Evolutionary conservation across 2,329 filamentous ascomycete species (phyloP), one percentile per base, ranked within the genome.

Genomic region (Sporothrix pseudoabietina): DNA sequence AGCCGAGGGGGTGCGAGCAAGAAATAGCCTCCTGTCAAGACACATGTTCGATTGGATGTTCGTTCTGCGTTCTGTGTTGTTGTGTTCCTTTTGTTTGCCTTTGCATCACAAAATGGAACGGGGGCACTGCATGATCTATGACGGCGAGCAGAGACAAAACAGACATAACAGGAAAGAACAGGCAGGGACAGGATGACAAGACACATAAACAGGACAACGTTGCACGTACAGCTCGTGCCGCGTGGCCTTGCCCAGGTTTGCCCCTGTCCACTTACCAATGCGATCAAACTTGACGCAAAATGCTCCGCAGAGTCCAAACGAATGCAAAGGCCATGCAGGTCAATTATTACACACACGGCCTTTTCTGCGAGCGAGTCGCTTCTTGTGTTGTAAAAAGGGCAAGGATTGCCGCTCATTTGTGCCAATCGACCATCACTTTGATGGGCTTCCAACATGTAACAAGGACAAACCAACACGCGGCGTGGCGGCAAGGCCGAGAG

Each of bases 281-380:
- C 6, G 14, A 49, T 49, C 44, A 12, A 0, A 19, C 8, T 6
- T 41, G 35, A n/a, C n/a, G 32, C 35, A 63, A 19, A 66, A 66
- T 44, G 2, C 26, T 26, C 26, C 26, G 26, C 2, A 47, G 35
- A 47, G 39, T 30, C n/a, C 22, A 66, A 47, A 47, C 39, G 22
- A 66, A 47, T 66, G 61, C 61, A 66, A 47, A 39, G 8, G 19
- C 22, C 61, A 41, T 61, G 57, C 14, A 61, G 16, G 14, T n/a
- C 35, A 39, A 44, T 47, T 66, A 47, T 47, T 47, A 47, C 30
- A 39, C 61, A 66, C 19, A 39, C 39, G 22, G 39, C 16, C 4
- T 41, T 10, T 32, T 66, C n/a, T 55, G n/a, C n/a, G 52, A 55
- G 52, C 14, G 4, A 14, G 44, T 14, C n/a, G 14, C 26, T 55